phyloP scores from a whole-genome alignment of 1,284 basidiomycete genomes.

The Polyporus tsugae region DNA sequence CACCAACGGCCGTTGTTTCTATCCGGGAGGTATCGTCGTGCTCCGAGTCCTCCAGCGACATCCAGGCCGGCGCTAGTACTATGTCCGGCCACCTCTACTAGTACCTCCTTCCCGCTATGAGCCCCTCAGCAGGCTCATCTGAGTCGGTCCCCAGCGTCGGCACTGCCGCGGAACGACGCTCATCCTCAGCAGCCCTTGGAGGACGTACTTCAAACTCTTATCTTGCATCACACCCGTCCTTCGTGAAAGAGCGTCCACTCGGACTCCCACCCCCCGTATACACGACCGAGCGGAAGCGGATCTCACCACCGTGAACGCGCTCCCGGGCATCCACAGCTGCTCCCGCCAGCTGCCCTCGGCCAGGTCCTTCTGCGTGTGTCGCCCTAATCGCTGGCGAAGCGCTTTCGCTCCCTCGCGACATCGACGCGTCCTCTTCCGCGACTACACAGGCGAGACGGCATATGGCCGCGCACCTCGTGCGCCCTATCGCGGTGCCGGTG shows the following conservation, averaged over 20 bases:
- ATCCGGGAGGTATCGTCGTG: neutral
- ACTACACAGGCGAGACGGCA: neutral
- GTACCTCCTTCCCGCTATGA: neutral
- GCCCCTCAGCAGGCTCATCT: neutral
- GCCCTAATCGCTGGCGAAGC: neutral
- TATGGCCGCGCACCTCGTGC: neutral
- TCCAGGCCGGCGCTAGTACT: no score
- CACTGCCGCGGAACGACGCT: neutral
- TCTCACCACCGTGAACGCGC: neutral
- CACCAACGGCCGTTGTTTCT: neutral
- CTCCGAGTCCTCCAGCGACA: neutral
- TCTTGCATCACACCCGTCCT: neutral
- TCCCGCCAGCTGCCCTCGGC: neutral
- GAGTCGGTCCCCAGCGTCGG: neutral
- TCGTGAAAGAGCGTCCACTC: neutral
- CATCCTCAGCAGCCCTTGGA: neutral
- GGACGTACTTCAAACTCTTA: neutral
- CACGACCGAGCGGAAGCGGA: neutral
- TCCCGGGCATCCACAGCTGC: constrained; percentile 7
- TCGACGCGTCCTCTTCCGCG: constrained; percentile 7
- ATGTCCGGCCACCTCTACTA: neutral
- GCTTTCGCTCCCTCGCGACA: neutral
- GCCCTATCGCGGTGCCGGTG: neutral
- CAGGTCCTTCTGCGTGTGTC: no score
- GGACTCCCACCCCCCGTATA: neutral